Base-by-base conservation (phyloP, 2,329 filamentous ascomycete species). In the Clonostachys byssicola region DNA sequence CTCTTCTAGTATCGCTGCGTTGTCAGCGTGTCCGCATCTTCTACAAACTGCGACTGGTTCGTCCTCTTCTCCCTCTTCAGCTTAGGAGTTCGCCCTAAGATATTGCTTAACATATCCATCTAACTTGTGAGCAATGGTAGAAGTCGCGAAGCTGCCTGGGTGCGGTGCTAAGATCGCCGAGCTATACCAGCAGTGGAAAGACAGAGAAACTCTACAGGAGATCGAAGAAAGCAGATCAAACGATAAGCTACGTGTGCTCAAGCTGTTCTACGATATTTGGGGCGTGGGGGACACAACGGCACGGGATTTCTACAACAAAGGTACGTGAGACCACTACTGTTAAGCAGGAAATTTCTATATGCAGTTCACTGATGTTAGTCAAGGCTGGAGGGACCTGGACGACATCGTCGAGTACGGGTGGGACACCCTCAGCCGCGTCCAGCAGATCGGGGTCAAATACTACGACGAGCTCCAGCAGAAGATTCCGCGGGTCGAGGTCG, bases 381-480 rank as follows among this genome's bases (percentile, higher is more conserved):
- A 30, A 71, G 68, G 89, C 30, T 96, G 90, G 89, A 77, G 81
- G 50, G 87, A 94, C 50, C 72, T 96, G 1, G 90, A 96, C 57
- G 92, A 97, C 56, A 72, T 97, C 4, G 74, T 96, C 39, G 88
- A 95, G 58, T 78, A 83, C 56, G 91, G 88, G 12, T 97, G 92
- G 92, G 62, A 73, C 17, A 74, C 65, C 0, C 72, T 97, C 2
- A 86, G 77, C 1, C 82, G 91, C 12, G 87, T 89, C 2, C 92
- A 96, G 64, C 91, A 97, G 62, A 95, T 97, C 47, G 92, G 94
- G 0, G 73, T 96, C 41, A 97, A 97, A 62, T 96, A 85, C 66
- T 96, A 95, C 62, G 87, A 95, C 34, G 92, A 97, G 52, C 88
- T 99, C 47, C 70, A 80, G 42, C 66, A 76, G 14, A 82, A 79